phyloP scores from a whole-genome alignment of 2,329 filamentous ascomycete genomes.

The Geosmithia putterillii region DNA sequence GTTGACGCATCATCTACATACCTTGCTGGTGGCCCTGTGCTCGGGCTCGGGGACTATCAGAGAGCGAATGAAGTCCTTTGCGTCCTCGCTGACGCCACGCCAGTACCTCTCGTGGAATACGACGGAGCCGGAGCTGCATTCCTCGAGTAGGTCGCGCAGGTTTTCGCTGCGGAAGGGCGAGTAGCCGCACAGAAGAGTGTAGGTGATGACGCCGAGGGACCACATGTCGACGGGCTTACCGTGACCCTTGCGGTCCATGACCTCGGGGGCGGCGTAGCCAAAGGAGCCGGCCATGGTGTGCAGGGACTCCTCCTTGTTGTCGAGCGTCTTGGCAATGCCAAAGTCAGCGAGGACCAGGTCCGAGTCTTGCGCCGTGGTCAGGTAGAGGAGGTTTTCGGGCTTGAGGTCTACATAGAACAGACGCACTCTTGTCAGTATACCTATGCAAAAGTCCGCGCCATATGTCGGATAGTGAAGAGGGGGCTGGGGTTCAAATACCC shows the following conservation, averaged over 20 bases:
- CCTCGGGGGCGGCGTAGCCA: constrained; percentile 92
- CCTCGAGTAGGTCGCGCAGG: constrained; percentile 82
- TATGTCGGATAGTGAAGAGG: neutral
- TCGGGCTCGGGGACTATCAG: constrained; percentile 71
- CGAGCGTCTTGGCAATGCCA: constrained; percentile 96
- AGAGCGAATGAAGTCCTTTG: constrained; percentile 82
- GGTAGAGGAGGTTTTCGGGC: constrained; percentile 92
- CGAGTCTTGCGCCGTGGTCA: constrained; percentile 65
- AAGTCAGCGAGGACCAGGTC: constrained; percentile 92
- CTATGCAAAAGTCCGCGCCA: too few relatives aligned
- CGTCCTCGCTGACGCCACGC: constrained; percentile 92
- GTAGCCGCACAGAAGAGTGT: constrained; percentile 95
- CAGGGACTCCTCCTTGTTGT: constrained; percentile 78
- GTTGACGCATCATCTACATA: constrained; percentile 23
- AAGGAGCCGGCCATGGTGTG: constrained; percentile 99
- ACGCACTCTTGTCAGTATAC: neutral
- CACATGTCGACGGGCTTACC: constrained; percentile 99
- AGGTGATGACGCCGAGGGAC: constrained; percentile 97
- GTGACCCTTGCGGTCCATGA: constrained; percentile 96
- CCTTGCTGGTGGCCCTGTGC: constrained; percentile 65
- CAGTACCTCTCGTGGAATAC: constrained; percentile 97
- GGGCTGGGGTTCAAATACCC: constrained; percentile 38
- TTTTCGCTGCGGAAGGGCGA: constrained; percentile 96
- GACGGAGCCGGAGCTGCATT: constrained; percentile 73
- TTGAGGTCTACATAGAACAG: constrained; percentile 61